These are phyloP conservation scores for Suhomyces yuchorum DNA, from an alignment of 1,139 yeast genomes.

Conservation along the genomic window DNA sequence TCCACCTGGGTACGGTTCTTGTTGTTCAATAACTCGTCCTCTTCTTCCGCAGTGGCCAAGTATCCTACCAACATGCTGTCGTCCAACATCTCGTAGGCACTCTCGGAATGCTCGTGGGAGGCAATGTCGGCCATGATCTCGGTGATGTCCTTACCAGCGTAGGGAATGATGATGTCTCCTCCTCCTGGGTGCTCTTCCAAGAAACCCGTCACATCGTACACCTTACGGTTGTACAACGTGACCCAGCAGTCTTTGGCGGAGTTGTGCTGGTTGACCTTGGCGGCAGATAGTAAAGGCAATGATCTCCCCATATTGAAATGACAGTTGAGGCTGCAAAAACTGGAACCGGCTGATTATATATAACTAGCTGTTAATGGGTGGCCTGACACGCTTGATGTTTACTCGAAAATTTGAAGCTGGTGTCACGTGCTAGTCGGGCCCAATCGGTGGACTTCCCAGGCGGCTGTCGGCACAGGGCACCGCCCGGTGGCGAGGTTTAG, in stretches of 20 bases:
- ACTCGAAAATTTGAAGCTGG: not conserved
- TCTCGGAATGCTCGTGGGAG: conserved; percentile 78
- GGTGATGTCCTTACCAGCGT: conserved; percentile 85
- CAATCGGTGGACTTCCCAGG: no score
- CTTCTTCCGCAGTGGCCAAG: conserved; percentile 49
- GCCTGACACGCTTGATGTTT: conserved; percentile 8
- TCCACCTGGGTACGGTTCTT: conserved; percentile 46
- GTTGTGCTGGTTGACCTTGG: conserved; percentile 54
- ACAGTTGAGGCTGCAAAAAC: not conserved
- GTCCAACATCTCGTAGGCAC: conserved; percentile 86
- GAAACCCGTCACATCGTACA: conserved; percentile 80
- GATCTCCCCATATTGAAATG: conserved; percentile 19
- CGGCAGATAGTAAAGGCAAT: conserved; percentile 37
- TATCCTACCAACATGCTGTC: conserved; percentile 61
- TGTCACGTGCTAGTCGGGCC: no score
- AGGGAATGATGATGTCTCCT: conserved; percentile 67
- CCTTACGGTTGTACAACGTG: conserved; percentile 67
- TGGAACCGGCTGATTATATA: not conserved
- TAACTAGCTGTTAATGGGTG: conserved; percentile 1
- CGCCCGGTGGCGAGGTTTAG: no score
- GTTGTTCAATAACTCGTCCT: conserved; percentile 44
- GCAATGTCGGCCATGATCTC: conserved; percentile 68
- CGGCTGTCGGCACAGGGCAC: no score
- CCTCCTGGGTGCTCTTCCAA: conserved; percentile 90
- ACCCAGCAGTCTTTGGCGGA: conserved; percentile 70